phyloP scores from a whole-genome alignment of 1,284 basidiomycete genomes.

The Marasmius tenuissimus region DNA sequence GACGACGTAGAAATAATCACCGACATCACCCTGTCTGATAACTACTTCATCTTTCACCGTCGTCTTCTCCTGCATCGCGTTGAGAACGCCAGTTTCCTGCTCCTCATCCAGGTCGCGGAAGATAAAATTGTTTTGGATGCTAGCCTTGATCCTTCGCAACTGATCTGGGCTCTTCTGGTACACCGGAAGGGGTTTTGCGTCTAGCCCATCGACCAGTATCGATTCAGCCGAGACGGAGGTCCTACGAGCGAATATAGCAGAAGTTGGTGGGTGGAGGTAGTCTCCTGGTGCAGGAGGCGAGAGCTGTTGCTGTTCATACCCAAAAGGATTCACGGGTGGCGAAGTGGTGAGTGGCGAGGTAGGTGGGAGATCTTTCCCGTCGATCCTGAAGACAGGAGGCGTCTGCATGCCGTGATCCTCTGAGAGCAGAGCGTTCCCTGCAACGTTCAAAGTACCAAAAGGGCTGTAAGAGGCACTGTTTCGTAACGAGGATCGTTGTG shows the following conservation, averaged over 20 bases:
- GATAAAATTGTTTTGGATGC: slow-evolving; percentile 89
- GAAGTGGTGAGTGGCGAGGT: slow-evolving; percentile 55
- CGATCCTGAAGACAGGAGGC: slow-evolving; percentile 58
- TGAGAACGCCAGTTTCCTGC: slow-evolving; percentile 89
- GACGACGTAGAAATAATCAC: slow-evolving; percentile 98
- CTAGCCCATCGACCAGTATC: slow-evolving; percentile 76
- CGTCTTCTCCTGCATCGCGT: slow-evolving; percentile 92
- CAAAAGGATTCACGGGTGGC: slow-evolving; percentile 41
- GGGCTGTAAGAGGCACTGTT: slow-evolving; percentile 59
- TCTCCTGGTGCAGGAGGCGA: slow-evolving; percentile 50
- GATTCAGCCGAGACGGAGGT: slow-evolving; percentile 98
- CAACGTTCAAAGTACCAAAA: slow-evolving; percentile 75
- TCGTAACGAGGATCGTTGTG: slow-evolving; percentile 50
- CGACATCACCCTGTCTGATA: slow-evolving; percentile 95
- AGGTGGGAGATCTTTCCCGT: slow-evolving; percentile 58
- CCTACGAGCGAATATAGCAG: slow-evolving; percentile 85
- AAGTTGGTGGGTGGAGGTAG: slow-evolving; percentile 64
- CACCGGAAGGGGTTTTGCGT: slow-evolving; percentile 67
- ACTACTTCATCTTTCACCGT: slow-evolving; percentile 79
- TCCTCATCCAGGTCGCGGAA: slow-evolving; percentile 97
- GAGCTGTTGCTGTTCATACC: slow-evolving; percentile 45
- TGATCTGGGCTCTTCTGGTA: slow-evolving; percentile 88
- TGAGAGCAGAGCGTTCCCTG: slow-evolving; percentile 71
- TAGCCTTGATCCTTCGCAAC: slow-evolving; percentile 81
- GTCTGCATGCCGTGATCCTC: slow-evolving; percentile 32